Evolutionary conservation across 1,284 basidiomycete species (phyloP).

Genomic region (Moesziomyces parantarcticus): DNA sequence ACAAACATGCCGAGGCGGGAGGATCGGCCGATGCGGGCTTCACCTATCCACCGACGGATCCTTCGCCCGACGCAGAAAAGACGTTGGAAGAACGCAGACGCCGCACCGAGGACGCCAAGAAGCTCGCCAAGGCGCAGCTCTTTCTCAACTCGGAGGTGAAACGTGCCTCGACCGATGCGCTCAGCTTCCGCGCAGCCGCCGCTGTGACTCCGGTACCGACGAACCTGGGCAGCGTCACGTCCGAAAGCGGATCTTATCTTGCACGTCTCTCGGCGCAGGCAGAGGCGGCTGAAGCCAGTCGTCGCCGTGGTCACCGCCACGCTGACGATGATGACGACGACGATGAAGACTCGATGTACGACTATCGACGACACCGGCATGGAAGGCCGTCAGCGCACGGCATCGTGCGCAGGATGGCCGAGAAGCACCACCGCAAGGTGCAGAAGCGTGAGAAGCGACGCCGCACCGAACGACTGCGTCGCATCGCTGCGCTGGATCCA

Average conservation of each 20-base stretch:
- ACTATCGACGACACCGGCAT: not conserved
- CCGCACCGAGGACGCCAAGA: slow-evolving; percentile 18
- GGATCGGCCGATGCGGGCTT: not conserved
- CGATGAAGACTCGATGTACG: slow-evolving; percentile 17
- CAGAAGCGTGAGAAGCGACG: slow-evolving; percentile 26
- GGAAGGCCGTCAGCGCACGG: slow-evolving; percentile 12
- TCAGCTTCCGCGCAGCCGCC: not conserved
- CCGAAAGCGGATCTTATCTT: slow-evolving; percentile 31
- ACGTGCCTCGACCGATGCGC: slow-evolving; percentile 11
- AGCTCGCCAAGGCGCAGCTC: slow-evolving; percentile 24
- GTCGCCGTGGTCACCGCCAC: not conserved
- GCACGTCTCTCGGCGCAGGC: slow-evolving; percentile 28
- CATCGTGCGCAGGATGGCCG: slow-evolving; percentile 24
- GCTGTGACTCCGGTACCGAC: not conserved
- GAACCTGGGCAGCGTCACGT: slow-evolving; percentile 21
- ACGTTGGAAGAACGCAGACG: slow-evolving; percentile 15
- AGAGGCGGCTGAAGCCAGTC: not conserved
- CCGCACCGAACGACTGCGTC: slow-evolving; percentile 22
- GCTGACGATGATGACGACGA: slow-evolving; percentile 2
- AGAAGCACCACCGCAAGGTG: slow-evolving; percentile 28
- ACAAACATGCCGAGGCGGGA: slow-evolving; percentile 9
- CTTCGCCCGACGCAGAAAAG: not conserved
- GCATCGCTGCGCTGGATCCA: slow-evolving; percentile 43
- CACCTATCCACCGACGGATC: not conserved
- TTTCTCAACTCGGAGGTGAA: slow-evolving; percentile 35